Percentiles rank a stretch among this genome's conserved stretches.
Conservation (phyloP, 306 rosid species). For the Fagus crenata region DNA sequence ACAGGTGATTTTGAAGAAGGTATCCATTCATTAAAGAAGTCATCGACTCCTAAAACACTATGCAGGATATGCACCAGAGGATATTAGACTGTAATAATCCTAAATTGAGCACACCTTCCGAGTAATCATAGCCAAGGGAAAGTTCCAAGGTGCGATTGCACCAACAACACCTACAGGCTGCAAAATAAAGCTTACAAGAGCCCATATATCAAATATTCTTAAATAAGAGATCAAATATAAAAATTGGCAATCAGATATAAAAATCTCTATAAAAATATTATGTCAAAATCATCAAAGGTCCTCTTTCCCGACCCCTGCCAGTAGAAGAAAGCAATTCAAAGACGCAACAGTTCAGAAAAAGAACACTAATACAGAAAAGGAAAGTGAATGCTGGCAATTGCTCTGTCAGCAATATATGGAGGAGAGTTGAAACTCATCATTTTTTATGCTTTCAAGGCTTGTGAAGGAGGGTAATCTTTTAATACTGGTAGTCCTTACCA, state of each 20-base stretch:
- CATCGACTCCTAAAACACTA: slow-evolving; percentile 17
- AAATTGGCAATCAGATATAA: background rate
- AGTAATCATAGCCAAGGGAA: slow-evolving; percentile 96
- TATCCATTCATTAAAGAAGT: slow-evolving; percentile 7
- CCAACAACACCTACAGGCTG: slow-evolving; percentile 99
- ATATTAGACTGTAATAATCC: slow-evolving; percentile 25
- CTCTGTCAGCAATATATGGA: background rate
- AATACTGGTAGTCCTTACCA: background rate
- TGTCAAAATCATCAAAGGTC: background rate
- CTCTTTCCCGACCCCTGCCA: background rate
- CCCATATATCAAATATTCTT: background rate
- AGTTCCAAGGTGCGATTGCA: slow-evolving; percentile 93
- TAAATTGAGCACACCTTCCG: slow-evolving; percentile 61
- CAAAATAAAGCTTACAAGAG: slow-evolving; percentile 30
- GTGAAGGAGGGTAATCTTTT: background rate
- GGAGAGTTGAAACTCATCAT: background rate
- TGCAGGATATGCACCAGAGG: slow-evolving; percentile 15
- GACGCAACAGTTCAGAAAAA: background rate
- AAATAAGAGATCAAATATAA: background rate
- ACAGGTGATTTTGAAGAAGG: slow-evolving; percentile 11
- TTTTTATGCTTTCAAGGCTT: background rate
- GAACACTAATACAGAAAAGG: background rate
- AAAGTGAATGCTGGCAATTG: background rate
- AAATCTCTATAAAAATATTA: background rate
- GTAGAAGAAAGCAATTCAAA: background rate